Base-by-base conservation (phyloP, 2,329 filamentous ascomycete genomes). In the Leptoxyphium fumago region DNA sequence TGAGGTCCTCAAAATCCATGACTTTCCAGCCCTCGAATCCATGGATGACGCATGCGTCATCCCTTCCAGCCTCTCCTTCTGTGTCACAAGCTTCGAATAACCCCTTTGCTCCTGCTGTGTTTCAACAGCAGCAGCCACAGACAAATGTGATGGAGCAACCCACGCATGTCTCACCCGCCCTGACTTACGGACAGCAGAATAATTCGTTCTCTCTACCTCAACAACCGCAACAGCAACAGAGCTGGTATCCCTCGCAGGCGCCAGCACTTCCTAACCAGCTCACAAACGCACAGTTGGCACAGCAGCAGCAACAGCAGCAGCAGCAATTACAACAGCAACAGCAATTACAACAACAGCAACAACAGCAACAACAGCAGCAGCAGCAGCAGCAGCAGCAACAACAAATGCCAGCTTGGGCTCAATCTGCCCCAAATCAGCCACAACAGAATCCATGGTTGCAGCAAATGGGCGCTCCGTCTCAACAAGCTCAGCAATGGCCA, bases 1-100 rank as follows among this genome's bases (percentile, higher is more conserved):
- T 71, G 15, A 64, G 64, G 43, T 61, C 59, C 2, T 55, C 63
- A 2, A 55, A 57, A 45, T 68, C 63, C 39, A 67, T 70, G 46
- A 61, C 62, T 28, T 68, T 69, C 44, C 50, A 62, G 8, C 52
- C 65, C 6, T 53, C 46, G 30, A 66, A 68, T 52, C 63, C 64
- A 2, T 68, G 66, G 52, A 60, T 61, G 34, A 60, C 62, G 40
- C 64, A 68, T 44, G 49, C 60, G 41, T 54, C 57, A 29, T 61
- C 62, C 28, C 67, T 68, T 47, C 64, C 64, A 41, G 57, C 44
- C 44, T 43, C 44, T 7, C 44, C 55, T 29, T 44, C 54, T 38
- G 50, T 47, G 10, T 38, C 47, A 42, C 53, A 47, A 39, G 39
- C 48, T 40, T 21, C 38, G 14, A 47, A 51, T 41, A 46, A 45